Evolutionary conservation across 2,329 filamentous ascomycete species (phyloP), one percentile per base, ranked within the genome.

Genomic region (Geosmithia morbida): DNA sequence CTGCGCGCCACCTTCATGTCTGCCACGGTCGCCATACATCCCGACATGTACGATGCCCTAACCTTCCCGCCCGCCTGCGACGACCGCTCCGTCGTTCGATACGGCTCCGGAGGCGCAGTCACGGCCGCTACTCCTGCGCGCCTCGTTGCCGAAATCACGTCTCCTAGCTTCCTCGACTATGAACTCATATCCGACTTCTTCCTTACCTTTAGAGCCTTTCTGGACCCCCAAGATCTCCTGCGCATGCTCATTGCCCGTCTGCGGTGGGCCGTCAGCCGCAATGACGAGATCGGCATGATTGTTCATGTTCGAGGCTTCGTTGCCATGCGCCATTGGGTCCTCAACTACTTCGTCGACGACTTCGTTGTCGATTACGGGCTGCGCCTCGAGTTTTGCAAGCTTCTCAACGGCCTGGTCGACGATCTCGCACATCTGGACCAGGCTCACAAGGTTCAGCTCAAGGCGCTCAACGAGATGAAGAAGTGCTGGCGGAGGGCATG

Each of bases 181-280:
- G 90, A 97, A 57, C 74, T 98, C 5, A 78, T 98, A 4, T 97
- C 92, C 1, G 92, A 98, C 62, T 98, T 98, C 65, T 98, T 98
- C 58, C 76, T 98, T 19, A 97, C 92, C 0, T 98, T 87, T 59
- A 85, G 92, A 45, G 77, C 85, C 2, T 98, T 96, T 59, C 70
- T 98, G 50, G 81, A 86, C 13, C 72, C 85, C 0, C 70, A 73
- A 18, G 83, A 90, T 55, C 72, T 98, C 3, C 73, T 95, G 19
- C 79, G 81, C 44, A 87, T 95, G 71, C 72, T 98, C 16, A 74
- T 97, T 51, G 83, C 89, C 2, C 79, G 92, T 17, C 67, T 98
- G 46, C 75, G 81, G 54, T 98, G 92, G 92, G 88, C 92, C 1
- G 72, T 96, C 45, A 77, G 77, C 44, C 77, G 86, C 48, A 69